These are phyloP conservation scores for Handroanthus guayacan DNA, from an alignment of 257 asterid species.

Conservation along the genomic window DNA sequence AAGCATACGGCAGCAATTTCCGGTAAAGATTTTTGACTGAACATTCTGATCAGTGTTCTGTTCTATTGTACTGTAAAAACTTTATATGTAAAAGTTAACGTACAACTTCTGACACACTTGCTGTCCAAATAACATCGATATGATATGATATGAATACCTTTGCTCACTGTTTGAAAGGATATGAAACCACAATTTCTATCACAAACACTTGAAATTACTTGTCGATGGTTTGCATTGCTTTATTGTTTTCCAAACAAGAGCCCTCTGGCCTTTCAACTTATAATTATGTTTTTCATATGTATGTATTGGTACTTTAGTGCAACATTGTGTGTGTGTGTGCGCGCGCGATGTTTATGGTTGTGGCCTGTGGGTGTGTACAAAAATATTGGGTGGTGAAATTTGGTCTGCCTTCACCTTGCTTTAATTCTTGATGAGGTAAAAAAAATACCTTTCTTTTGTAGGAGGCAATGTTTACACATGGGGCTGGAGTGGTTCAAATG, in stretches of 20 bases:
- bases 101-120: not conserved
- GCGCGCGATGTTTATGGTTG: no score
- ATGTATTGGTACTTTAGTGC: not conserved
- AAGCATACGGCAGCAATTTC: conserved; percentile 97
- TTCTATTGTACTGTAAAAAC: not conserved
- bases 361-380: no score
- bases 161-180: not conserved
- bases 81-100: not conserved
- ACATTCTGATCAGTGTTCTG: conserved; percentile 7
- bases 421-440: not conserved
- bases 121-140: not conserved
- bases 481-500: conserved; percentile 99
- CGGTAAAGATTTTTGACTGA: conserved; percentile 57
- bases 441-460: conserved; percentile 26
- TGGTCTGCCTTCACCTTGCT: not conserved
- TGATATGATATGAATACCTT: conserved; percentile 6
- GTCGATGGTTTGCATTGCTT: not conserved
- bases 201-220: not conserved
- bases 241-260: not conserved
- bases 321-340: not conserved
- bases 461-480: conserved; percentile 87
- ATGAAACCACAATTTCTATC: not conserved
- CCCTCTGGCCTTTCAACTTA: not conserved
- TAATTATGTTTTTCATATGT: not conserved
- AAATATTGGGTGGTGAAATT: not conserved